Base-by-base conservation (phyloP, 2,329 filamentous ascomycete species). In the Beauveria caledonica region DNA sequence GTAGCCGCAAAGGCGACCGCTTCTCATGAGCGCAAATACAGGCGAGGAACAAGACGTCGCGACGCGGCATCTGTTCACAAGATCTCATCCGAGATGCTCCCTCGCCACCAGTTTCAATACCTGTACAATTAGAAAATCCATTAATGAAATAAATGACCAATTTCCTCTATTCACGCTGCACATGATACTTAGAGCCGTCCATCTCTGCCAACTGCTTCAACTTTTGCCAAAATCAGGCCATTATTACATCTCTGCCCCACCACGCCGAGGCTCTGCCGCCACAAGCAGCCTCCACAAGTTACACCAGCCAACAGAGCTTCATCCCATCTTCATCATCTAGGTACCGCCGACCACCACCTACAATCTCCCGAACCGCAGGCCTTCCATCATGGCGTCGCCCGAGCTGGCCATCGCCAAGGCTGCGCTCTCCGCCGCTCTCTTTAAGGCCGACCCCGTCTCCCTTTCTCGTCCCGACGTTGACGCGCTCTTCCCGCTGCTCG, bases 1-100 rank as follows among this genome's bases (percentile, higher is more conserved):
- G 83, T 67, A 88, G 87, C 74, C 84, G 80, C 63, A 95, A 91
- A 72, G 94, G 94, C 3, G 92, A 97, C 76, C 82, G 94, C 39
- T 95, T 99, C 69, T 83, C 89, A 45, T 84, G 72, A 53, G 23
- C 23, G 17, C 9, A 29, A 29, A 39, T 17, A 10, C 10, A 1
- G 29, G 50, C 15, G n/a, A 52, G 3, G 48, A n/a, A 27, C 13
- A 33, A 19, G 11, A 19, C n/a, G 45, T n/a, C 23, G 8, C 21
- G 29, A 46, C 19, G 21, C 44, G 13, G 46, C 15, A 5, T 49
- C 46, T 29, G 10, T 21, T 3, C 40, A 42, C 15, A 40, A 21
- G 15, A 27, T 17, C 49, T 23, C 9, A 8, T 40, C 19, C 19
- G 19, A 40, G 3, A 39, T 11, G 19, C 11, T n/a, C 40, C 15